These are phyloP conservation scores for Russula abietina DNA, from an alignment of 768 basidiomycete genomes.

Conservation along the genomic window DNA sequence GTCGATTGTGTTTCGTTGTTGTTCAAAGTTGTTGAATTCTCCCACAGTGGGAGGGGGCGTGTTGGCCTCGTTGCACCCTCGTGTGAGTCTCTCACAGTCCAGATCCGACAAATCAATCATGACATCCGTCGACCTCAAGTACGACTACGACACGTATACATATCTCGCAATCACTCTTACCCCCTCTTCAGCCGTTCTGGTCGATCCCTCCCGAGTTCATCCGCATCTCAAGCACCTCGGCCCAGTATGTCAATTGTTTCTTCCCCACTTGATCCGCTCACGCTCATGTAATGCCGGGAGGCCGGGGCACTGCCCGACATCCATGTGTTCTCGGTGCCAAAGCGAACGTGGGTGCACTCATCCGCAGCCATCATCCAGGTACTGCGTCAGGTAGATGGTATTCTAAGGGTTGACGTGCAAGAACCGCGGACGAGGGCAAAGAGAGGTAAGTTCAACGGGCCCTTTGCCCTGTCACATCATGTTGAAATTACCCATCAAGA, in stretches of 20 bases:
- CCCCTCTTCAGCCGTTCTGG: conserved; percentile 13
- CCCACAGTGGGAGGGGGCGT: neutral
- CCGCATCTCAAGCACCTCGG: conserved; percentile 20
- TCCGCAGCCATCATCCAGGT: conserved; percentile 9
- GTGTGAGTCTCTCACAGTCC: neutral
- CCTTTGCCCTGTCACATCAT: neutral
- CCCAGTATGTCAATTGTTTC: conserved; percentile 8
- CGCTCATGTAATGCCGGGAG: conserved; percentile 8
- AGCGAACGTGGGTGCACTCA: conserved; percentile 13
- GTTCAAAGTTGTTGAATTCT: neutral
- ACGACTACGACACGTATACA: conserved; percentile 20
- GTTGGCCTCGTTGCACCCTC: conserved; percentile 18
- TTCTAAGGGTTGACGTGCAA: conserved; percentile 23
- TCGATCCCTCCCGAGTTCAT: conserved; percentile 14
- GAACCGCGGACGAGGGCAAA: conserved; percentile 19
- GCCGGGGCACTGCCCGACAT: conserved; percentile 20
- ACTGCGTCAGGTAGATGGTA: conserved; percentile 18
- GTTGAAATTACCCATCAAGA: conserved; percentile 8
- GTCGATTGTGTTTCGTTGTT: conserved; percentile 1
- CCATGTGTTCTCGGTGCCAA: conserved; percentile 21
- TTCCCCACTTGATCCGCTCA: conserved; percentile 12
- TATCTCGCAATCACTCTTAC: conserved; percentile 21
- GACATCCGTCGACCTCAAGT: conserved; percentile 1
- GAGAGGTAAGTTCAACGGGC: conserved; percentile 12
- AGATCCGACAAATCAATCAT: neutral